Conservation (phyloP, 2,329 filamentous ascomycete species). For the Ilyonectria robusta region DNA sequence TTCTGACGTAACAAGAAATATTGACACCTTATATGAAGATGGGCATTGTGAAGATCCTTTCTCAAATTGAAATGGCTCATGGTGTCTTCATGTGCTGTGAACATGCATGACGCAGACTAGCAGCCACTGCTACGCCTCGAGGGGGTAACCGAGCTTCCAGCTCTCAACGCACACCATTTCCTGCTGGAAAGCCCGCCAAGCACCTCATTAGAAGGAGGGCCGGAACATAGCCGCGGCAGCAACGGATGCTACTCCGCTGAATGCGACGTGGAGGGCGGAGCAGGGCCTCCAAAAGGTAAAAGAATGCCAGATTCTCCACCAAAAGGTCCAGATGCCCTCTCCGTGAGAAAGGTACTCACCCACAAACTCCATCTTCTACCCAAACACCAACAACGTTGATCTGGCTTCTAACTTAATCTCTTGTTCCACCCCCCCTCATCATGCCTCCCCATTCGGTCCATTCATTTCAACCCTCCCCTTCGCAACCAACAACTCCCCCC, state of each 20-base stretch:
- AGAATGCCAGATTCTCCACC: neutral
- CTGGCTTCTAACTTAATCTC: neutral
- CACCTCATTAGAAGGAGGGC: neutral
- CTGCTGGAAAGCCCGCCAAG: neutral
- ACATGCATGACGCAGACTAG: neutral
- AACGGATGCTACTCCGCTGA: neutral
- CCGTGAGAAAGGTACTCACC: neutral
- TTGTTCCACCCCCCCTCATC: neutral
- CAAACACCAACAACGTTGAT: neutral
- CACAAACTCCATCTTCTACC: neutral
- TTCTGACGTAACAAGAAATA: neutral
- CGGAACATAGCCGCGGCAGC: neutral
- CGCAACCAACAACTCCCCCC: conserved; percentile 1
- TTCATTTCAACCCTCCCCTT: neutral
- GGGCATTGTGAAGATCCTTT: neutral
- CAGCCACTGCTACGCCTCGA: neutral
- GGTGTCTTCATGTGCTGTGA: neutral
- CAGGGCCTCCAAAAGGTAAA: neutral
- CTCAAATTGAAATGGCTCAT: neutral
- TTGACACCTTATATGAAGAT: neutral
- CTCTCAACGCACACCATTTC: neutral
- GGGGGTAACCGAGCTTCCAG: neutral
- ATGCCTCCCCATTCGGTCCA: neutral
- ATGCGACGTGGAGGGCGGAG: neutral
- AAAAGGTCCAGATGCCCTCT: neutral